These are phyloP conservation scores for Falciphora oryzae DNA, from an alignment of 2,329 filamentous ascomycete species.

Conservation along the genomic window DNA sequence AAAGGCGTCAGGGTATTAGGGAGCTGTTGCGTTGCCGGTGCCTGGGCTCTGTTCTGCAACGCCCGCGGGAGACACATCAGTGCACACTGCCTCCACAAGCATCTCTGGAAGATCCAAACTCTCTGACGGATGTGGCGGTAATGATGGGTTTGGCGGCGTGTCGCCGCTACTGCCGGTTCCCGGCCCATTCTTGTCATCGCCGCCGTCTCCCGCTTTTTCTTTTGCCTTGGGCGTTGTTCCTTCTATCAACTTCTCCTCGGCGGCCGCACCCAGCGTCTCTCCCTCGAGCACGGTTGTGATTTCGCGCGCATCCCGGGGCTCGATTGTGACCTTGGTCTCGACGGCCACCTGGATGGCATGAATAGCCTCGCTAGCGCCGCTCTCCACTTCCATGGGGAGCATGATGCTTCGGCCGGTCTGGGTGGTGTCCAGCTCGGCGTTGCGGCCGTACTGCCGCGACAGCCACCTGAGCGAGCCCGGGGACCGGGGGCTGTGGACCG, in stretches of 20 bases:
- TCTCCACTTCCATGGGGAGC: neutral
- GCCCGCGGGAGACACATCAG: too few species aligned
- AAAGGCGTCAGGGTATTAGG: neutral
- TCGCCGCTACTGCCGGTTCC: neutral
- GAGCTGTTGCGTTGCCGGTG: neutral
- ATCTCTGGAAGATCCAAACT: neutral
- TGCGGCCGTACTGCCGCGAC: neutral
- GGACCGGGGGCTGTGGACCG: neutral
- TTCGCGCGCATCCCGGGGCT: neutral
- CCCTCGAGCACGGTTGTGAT: neutral
- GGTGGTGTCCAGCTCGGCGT: neutral
- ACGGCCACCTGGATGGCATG: neutral
- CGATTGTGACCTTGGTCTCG: neutral
- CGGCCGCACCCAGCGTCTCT: neutral
- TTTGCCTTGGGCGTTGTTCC: neutral
- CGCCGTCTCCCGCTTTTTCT: neutral
- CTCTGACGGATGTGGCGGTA: neutral
- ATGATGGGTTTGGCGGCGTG: too few species aligned
- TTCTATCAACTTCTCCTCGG: neutral
- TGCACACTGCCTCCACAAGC: neutral
- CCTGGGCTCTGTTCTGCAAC: neutral
- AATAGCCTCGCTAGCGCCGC: neutral
- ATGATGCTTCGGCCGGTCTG: neutral
- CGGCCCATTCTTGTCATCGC: neutral
- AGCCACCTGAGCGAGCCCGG: neutral